Evolutionary conservation across 805 yeast species (phyloP).

Genomic region (Starmerella stigmatis): DNA sequence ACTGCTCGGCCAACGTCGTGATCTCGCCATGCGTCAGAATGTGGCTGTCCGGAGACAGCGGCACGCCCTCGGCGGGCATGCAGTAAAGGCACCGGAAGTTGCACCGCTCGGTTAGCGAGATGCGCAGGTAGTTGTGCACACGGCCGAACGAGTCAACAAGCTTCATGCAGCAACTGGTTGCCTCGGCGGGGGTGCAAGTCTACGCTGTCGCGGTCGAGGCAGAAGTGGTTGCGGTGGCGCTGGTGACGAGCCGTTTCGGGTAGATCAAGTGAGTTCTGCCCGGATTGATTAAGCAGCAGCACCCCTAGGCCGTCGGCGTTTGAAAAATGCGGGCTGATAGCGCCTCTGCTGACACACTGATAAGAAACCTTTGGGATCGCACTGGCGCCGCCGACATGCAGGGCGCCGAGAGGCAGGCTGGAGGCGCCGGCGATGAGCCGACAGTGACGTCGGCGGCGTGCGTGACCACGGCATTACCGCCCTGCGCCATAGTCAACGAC

Average conservation of each 20-base stretch:
- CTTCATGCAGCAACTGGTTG: neutral
- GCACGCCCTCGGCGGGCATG: slow-evolving; percentile 50
- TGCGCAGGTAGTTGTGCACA: slow-evolving; percentile 41
- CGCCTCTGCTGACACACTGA: no score
- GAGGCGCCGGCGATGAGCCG: neutral
- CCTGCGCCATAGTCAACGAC: slow-evolving; percentile 67
- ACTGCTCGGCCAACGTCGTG: slow-evolving; percentile 35
- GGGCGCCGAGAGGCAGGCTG: no score
- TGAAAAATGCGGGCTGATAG: no score
- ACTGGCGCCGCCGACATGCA: no score
- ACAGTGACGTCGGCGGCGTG: neutral
- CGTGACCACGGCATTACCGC: slow-evolving; percentile 53
- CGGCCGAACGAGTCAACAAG: slow-evolving; percentile 36
- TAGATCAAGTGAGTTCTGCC: no score
- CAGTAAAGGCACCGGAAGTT: slow-evolving; percentile 40
- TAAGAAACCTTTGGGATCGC: no score
- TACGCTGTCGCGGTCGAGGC: no score
- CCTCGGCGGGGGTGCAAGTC: neutral
- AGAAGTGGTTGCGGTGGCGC: no score
- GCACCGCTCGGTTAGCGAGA: slow-evolving; percentile 44
- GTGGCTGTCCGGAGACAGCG: slow-evolving; percentile 36
- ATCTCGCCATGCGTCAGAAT: slow-evolving; percentile 40
- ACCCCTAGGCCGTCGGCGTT: neutral
- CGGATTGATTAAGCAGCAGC: slow-evolving; percentile 1
- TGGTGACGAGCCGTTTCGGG: no score